Percentiles rank a stretch among this genome's conserved stretches.
phyloP scores from a whole-genome alignment of 2,329 filamentous ascomycete species.

The Cladosporium colombiae region DNA sequence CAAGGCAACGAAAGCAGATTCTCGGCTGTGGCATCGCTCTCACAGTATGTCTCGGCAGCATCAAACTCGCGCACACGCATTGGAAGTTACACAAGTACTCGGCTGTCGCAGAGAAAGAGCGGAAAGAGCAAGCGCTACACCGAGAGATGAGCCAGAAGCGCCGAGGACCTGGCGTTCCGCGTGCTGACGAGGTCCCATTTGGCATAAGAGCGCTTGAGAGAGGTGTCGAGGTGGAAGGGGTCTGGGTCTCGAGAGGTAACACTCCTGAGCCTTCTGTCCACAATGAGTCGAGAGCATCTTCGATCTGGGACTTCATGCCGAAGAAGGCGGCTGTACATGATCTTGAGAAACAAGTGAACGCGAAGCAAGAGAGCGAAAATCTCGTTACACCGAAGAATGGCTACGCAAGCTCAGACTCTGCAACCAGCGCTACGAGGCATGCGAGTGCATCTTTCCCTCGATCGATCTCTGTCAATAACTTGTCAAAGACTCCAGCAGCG shows the following conservation, averaged over 20 bases:
- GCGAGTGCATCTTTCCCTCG: background rate
- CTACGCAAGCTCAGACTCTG: background rate
- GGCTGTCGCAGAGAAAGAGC: constrained; percentile 34
- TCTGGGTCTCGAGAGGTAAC: constrained; percentile 56
- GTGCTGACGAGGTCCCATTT: constrained; percentile 73
- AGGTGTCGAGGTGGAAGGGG: constrained; percentile 80
- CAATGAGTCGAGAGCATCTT: constrained; percentile 1
- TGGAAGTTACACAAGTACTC: constrained; percentile 46
- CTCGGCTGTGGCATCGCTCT: constrained; percentile 68
- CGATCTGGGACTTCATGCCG: constrained; percentile 19
- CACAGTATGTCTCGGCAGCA: constrained; percentile 67
- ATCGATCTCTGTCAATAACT: background rate
- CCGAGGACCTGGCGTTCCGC: constrained; percentile 40
- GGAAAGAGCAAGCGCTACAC: constrained; percentile 36
- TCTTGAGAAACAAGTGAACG: constrained; percentile 14
- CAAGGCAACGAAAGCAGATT: constrained; percentile 55
- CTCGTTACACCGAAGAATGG: background rate
- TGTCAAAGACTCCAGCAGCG: background rate
- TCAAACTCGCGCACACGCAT: constrained; percentile 59
- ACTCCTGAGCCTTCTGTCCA: constrained; percentile 35
- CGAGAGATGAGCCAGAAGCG: constrained; percentile 34
- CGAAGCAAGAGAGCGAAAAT: background rate
- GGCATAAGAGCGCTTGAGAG: constrained; percentile 82
- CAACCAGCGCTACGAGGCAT: background rate
- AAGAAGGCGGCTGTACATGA: constrained; percentile 4